Base-by-base conservation (phyloP, 1,284 basidiomycete species). In the Cutaneotrichosporon sp. region DNA sequence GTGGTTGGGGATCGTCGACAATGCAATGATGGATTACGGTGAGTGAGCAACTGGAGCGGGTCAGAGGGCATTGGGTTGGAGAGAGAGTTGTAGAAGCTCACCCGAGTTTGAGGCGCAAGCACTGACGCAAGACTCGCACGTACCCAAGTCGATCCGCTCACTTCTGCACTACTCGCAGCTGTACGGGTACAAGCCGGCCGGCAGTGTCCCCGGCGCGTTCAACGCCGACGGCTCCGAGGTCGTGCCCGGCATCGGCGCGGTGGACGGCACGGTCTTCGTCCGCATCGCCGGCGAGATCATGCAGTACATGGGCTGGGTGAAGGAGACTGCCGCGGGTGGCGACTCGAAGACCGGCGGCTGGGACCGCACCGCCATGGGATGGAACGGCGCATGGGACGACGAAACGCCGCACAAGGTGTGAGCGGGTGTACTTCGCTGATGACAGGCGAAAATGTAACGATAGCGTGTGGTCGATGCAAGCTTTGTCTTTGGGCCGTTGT, bases 211-310 rank as follows among this genome's bases (percentile, higher is more conserved):
- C 53, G 87, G 87, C 4, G 81, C 71, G 14, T 38, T 52, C 2
- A 79, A 77, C 49, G 69, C 69, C 10, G 52, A 65, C 36, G 81
- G 82, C 63, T 72, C 70, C 36, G 75, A 79, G 63, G 69, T 72
- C 2, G 64, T 81, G n/a, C 66, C 69, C 4, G 87, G 86, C 3
- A 79, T 16, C 36, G 30, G 32, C 5, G 72, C 80, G 65, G 69
- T 88, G 59, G 88, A 89, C 70, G 88, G 88, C 2, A 85, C 85
- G 4, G 66, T 89, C 11, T 90, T 89, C 69, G 81, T 87, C 1
- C 80, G 88, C 34, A 84, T 85, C 32, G 88, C 88, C 1, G 87
- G 87, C 1, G 80, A 86, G 40, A 71, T 88, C 70, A 85, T 88
- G 84, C 80, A 86, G 46, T 82, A 80, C 16, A 78, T 87, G 63